These are phyloP conservation scores for Ilex asprella DNA, from an alignment of 257 asterid species.

Conservation along the genomic window DNA sequence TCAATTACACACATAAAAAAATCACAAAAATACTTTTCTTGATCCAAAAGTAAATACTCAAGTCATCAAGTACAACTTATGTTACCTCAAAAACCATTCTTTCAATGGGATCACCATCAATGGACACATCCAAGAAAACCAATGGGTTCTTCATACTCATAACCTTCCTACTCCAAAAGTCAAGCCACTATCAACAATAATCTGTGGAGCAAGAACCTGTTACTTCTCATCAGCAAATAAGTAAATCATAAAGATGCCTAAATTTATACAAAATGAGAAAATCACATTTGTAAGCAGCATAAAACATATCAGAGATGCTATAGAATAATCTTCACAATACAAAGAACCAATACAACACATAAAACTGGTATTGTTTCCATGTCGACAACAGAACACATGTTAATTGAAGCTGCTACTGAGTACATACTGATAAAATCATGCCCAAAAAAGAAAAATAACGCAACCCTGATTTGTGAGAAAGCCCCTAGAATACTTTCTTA, in stretches of 20 bases:
- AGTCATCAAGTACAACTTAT: neutral
- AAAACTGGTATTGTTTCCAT: too few species aligned
- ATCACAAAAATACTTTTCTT: neutral
- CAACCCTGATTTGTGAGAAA: too few species aligned
- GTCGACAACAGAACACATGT: too few species aligned
- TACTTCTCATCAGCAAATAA: neutral
- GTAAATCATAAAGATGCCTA: neutral
- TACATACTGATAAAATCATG: too few species aligned
- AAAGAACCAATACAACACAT: too few species aligned
- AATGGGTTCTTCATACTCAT: conserved; percentile 54
- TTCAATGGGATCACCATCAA: conserved; percentile 91
- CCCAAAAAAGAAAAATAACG: too few species aligned
- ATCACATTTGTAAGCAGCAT: neutral
- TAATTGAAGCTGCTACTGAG: too few species aligned
- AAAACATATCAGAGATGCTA: neutral
- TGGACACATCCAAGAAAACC: conserved; percentile 83
- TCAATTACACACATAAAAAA: conserved; percentile 6
- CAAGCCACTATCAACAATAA: conserved; percentile 18
- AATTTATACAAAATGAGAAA: neutral
- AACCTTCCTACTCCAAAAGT: conserved; percentile 30
- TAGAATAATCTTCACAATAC: too few species aligned
- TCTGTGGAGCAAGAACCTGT: neutral
- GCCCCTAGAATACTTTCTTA: too few species aligned
- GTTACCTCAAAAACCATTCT: conserved; percentile 89
- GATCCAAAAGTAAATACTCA: too few species aligned